These are phyloP conservation scores for Apiospora saccharicola DNA, from an alignment of 2,329 filamentous ascomycete species.

Conservation along the genomic window DNA sequence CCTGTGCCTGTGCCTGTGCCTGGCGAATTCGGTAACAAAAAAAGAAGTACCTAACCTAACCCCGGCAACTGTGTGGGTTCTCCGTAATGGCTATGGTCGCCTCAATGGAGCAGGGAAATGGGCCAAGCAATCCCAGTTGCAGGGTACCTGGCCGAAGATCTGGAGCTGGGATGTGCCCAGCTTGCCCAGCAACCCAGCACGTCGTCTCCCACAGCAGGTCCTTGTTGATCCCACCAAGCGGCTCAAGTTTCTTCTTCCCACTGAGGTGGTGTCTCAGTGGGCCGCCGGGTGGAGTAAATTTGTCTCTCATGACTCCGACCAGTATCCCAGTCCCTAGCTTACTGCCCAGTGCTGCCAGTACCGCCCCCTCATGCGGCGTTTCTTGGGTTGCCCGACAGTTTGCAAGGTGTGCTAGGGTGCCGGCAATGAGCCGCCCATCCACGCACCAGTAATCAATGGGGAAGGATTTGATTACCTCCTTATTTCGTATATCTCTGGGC, in stretches of 20 bases:
- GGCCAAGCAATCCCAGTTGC: not conserved
- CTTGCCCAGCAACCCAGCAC: not conserved
- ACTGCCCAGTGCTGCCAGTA: not conserved
- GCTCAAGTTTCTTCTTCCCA: constrained; percentile 14
- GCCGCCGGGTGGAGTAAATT: not conserved
- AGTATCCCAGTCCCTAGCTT: not conserved
- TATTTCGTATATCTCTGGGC: constrained; percentile 21
- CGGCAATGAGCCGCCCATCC: constrained; percentile 8
- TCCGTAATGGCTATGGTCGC: constrained; percentile 7
- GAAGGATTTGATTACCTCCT: constrained; percentile 23
- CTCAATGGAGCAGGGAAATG: not conserved
- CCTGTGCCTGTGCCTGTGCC: no score
- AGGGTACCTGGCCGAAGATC: constrained; percentile 2
- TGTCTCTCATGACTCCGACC: constrained; percentile 13
- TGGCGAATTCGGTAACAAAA: not conserved
- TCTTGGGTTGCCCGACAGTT: not conserved
- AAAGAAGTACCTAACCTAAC: not conserved
- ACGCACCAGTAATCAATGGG: constrained; percentile 17
- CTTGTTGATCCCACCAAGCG: constrained; percentile 3
- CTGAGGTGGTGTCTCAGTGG: not conserved
- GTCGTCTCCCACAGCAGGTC: not conserved
- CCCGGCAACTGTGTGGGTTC: constrained; percentile 10
- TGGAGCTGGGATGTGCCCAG: not conserved
- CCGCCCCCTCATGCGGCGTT: not conserved
- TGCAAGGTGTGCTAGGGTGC: not conserved